phyloP scores from a whole-genome alignment of 2,329 filamentous ascomycete species.

The Ophiostoma ulmi region DNA sequence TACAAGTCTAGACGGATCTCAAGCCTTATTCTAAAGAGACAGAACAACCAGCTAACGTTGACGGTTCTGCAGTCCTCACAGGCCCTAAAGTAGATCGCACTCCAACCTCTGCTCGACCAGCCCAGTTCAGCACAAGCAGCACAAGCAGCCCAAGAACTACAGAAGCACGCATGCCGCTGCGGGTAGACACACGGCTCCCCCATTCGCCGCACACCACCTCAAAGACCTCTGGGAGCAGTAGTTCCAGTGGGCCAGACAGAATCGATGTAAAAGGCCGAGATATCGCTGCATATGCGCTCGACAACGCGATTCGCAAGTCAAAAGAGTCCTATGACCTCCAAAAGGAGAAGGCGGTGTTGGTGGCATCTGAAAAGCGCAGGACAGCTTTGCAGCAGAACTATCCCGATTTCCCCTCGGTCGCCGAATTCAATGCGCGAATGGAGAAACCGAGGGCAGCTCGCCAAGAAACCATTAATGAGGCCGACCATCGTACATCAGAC shows the following conservation, averaged over 20 bases:
- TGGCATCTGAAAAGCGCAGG: constrained; percentile 8
- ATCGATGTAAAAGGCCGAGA: constrained; percentile 16
- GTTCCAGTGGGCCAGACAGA: background rate
- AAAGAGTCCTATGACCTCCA: background rate
- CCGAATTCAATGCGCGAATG: constrained; percentile 9
- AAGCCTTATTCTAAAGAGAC: background rate
- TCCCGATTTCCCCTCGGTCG: constrained; percentile 24
- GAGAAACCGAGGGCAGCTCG: constrained; percentile 2
- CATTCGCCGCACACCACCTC: background rate
- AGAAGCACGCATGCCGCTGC: background rate
- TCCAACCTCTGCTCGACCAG: background rate
- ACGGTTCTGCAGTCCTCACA: background rate
- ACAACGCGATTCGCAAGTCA: background rate
- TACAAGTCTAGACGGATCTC: background rate
- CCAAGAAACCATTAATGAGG: background rate
- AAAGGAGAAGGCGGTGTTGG: background rate
- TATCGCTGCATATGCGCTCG: background rate
- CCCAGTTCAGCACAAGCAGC: background rate
- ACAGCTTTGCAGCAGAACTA: constrained; percentile 16
- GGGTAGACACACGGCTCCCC: background rate
- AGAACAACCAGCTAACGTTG: background rate
- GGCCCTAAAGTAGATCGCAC: background rate
- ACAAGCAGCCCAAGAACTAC: background rate
- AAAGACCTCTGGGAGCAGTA: background rate
- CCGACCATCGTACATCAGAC: background rate